A percentile compares a stretch with the other conserved stretches of the same genome.
Evolutionary conservation across 495 filamentous ascomycete species (phyloP).

Genomic region (Pseudevernia furfuracea): DNA sequence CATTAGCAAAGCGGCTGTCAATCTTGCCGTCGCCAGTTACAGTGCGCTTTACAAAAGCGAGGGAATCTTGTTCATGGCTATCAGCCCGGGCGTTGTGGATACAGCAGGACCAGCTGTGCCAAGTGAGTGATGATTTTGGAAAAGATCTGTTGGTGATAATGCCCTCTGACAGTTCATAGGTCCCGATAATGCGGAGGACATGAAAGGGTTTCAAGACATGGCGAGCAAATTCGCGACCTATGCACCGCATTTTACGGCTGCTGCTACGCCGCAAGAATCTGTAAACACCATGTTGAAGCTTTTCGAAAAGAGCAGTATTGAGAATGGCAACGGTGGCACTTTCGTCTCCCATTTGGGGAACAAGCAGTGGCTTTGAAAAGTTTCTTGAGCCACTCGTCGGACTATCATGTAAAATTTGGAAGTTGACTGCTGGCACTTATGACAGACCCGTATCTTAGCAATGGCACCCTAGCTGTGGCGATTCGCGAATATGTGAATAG

Average conservation of each 20-base stretch:
- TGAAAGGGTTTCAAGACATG: conserved; percentile 26
- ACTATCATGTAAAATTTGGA: not conserved
- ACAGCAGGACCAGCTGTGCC: conserved; percentile 24
- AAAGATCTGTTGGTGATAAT: conserved; percentile 11
- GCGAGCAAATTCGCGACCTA: conserved; percentile 35
- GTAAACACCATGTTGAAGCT: conserved; percentile 34
- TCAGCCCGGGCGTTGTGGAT: conserved; percentile 44
- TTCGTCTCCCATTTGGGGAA: conserved; percentile 50
- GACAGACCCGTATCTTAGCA: not conserved
- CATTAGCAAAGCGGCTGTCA: conserved; percentile 40
- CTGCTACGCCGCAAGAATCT: conserved; percentile 37
- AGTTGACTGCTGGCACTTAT: not conserved
- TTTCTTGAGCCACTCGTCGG: not conserved
- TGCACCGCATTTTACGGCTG: conserved; percentile 45
- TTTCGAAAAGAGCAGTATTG: conserved; percentile 40
- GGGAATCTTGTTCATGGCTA: conserved; percentile 43
- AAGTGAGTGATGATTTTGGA: not conserved
- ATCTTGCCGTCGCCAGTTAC: conserved; percentile 41
- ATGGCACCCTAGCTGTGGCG: not conserved
- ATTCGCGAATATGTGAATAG: not conserved
- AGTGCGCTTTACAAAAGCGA: conserved; percentile 44
- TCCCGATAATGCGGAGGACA: conserved; percentile 37
- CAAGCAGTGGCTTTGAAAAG: conserved; percentile 37
- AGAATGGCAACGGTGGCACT: conserved; percentile 42
- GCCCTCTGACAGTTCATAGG: conserved; percentile 17